Base-by-base conservation (phyloP, 2,329 filamentous ascomycete genomes). In the Parafenestella ontariensis region DNA sequence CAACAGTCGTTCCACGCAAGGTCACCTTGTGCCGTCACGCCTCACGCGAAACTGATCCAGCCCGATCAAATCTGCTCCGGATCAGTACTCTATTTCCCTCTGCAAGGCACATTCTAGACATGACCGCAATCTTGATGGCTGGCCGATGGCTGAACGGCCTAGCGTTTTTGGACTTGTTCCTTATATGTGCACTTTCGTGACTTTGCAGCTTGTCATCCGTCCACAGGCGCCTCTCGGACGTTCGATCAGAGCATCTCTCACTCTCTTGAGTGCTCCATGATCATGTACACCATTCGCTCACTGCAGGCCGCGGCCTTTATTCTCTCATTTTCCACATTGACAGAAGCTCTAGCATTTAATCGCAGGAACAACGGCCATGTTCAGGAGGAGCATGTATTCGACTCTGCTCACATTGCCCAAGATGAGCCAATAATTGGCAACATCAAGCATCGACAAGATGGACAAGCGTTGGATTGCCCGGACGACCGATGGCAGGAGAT, bases 61-160 rank as follows among this genome's bases (percentile, higher is more conserved):
- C 51, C 41, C 36, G 33, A 52, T 59, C 58, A 61, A n/a, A 54
- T 52, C 53, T 52, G 42, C 49, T 62, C 62, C 63, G 56, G 57
- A 70, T 67, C 64, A 58, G 65, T 68, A 65, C 54, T 57, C 59
- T 61, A 54, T 53, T 64, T 61, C 64, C 61, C 49, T 61, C 71
- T 74, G 72, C 70, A 74, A 73, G 70, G 71, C 65, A 71, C 71
- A 70, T 66, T 65, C 61, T 71, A 61, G 54, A 65, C 56, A 59
- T 67, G 60, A 55, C 48, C 48, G 58, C 59, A 65, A 66, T 68
- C 58, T 58, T 50, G 53, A 67, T 66, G 62, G 68, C 71, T 68
- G 61, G 65, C 56, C 54, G 56, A 64, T 59, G 57, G 53, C 52
- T 51, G 55, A 46, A 42, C 42, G 44, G 34, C 39, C 55, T 51